Conservation (phyloP, 2,329 filamentous ascomycete species). For the Huntiella moniliformis region DNA sequence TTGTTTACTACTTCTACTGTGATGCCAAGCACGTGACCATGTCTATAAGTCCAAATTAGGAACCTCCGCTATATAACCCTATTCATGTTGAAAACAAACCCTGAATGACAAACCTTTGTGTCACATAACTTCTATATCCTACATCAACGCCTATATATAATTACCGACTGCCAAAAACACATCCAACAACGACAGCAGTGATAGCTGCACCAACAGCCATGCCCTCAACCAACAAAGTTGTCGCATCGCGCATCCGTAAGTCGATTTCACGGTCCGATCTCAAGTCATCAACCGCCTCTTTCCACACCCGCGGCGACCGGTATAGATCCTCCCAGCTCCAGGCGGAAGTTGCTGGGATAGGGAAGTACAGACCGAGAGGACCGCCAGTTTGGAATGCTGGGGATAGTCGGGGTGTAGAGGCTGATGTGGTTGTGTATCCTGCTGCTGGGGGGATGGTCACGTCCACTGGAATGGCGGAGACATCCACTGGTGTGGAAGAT, state of each 20-base stretch:
- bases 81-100: too few species aligned
- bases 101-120: not conserved
- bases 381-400: slow-evolving; percentile 5
- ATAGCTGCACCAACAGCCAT: slow-evolving; percentile 22
- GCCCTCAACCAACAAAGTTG: slow-evolving; percentile 49
- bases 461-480: not conserved
- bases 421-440: too few species aligned
- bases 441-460: not conserved
- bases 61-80: too few species aligned
- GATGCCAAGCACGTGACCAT: too few species aligned
- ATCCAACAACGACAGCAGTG: slow-evolving; percentile 3
- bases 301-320: slow-evolving; percentile 8
- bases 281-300: slow-evolving; percentile 7
- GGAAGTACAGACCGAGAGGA: slow-evolving; percentile 7
- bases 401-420: not conserved
- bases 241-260: slow-evolving; percentile 50
- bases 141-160: too few species aligned
- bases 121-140: not conserved
- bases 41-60: too few species aligned
- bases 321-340: slow-evolving; percentile 9
- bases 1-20: too few species aligned
- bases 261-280: slow-evolving; percentile 36
- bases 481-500: not conserved
- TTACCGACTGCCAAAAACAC: not conserved
- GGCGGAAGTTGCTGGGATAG: slow-evolving; percentile 1